Conservation (phyloP, 352 stramenopile genomes). For the Discostella stelligera region DNA sequence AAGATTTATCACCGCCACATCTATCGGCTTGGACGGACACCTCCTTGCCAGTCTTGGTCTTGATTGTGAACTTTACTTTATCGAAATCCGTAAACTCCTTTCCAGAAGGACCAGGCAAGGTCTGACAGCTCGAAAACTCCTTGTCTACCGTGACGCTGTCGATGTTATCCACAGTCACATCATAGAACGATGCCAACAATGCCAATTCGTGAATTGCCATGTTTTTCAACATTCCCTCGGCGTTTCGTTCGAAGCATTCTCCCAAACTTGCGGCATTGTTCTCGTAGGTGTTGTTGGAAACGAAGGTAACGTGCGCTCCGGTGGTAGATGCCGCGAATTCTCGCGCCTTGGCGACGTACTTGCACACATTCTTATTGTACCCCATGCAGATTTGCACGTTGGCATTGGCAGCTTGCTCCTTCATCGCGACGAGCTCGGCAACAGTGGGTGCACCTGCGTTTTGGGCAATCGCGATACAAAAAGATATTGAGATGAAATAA, state of each 20-base stretch:
- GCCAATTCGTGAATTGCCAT: constrained; percentile 86
- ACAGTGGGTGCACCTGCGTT: constrained; percentile 62
- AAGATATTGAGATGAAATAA: constrained; percentile 15
- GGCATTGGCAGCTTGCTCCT: constrained; percentile 60
- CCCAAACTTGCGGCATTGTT: constrained; percentile 72
- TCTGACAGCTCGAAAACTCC: constrained; percentile 78
- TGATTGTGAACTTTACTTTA: constrained; percentile 85
- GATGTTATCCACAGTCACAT: constrained; percentile 82
- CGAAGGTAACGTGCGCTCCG: constrained; percentile 74
- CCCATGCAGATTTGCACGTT: constrained; percentile 69
- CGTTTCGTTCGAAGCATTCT: constrained; percentile 85
- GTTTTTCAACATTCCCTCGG: constrained; percentile 86
- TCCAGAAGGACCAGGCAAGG: constrained; percentile 69
- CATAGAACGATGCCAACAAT: constrained; percentile 82
- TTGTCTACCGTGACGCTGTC: constrained; percentile 76
- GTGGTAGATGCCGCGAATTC: constrained; percentile 55
- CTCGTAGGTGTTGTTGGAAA: constrained; percentile 83
- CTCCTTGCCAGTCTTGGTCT: constrained; percentile 78
- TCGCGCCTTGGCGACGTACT: constrained; percentile 75
- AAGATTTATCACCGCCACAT: constrained; percentile 76
- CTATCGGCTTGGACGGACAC: constrained; percentile 76
- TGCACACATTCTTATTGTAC: constrained; percentile 84
- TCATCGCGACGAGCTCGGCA: constrained; percentile 69
- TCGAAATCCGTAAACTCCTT: constrained; percentile 82
- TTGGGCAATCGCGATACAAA: neutral